These are phyloP conservation scores for Proliferodiscus dingleyae DNA, from an alignment of 2,329 filamentous ascomycete species.

Conservation along the genomic window DNA sequence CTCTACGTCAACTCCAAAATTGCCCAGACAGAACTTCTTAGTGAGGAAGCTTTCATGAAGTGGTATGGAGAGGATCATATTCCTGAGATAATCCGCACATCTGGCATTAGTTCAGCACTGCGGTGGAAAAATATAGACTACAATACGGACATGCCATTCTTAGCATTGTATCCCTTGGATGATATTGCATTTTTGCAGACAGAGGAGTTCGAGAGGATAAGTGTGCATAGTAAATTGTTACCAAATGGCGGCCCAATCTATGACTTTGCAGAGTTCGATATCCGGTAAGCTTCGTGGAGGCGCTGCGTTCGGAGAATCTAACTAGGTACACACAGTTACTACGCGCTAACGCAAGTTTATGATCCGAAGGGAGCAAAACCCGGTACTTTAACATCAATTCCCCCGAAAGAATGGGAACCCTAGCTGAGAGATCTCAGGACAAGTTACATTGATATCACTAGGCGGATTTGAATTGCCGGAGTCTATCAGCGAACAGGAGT, in stretches of 20 bases:
- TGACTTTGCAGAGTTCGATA: constrained; percentile 11
- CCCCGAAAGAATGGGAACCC: not conserved
- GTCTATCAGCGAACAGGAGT: constrained; percentile 8
- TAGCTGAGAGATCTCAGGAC: constrained; percentile 2
- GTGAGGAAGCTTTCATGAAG: constrained; percentile 8
- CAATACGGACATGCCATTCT: constrained; percentile 8
- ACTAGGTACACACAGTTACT: too few species aligned
- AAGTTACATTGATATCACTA: constrained; percentile 8
- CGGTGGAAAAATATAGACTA: constrained; percentile 10
- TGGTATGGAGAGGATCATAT: constrained; percentile 15
- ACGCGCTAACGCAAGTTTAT: constrained; percentile 11
- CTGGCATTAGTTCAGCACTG: constrained; percentile 6
- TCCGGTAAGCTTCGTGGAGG: not conserved
- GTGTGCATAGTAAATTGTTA: constrained; percentile 7
- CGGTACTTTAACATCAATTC: not conserved
- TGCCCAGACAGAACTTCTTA: constrained; percentile 4
- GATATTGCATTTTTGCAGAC: constrained; percentile 8
- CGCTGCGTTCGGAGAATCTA: too few species aligned
- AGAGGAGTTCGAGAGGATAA: constrained; percentile 9
- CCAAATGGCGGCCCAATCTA: constrained; percentile 5
- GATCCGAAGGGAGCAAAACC: constrained; percentile 7
- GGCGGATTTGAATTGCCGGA: constrained; percentile 10
- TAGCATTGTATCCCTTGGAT: constrained; percentile 11
- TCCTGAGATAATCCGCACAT: constrained; percentile 9
- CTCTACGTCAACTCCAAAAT: constrained; percentile 18